phyloP scores from a whole-genome alignment of 2,329 filamentous ascomycete genomes.

The Sodiomyces alkalinus region DNA sequence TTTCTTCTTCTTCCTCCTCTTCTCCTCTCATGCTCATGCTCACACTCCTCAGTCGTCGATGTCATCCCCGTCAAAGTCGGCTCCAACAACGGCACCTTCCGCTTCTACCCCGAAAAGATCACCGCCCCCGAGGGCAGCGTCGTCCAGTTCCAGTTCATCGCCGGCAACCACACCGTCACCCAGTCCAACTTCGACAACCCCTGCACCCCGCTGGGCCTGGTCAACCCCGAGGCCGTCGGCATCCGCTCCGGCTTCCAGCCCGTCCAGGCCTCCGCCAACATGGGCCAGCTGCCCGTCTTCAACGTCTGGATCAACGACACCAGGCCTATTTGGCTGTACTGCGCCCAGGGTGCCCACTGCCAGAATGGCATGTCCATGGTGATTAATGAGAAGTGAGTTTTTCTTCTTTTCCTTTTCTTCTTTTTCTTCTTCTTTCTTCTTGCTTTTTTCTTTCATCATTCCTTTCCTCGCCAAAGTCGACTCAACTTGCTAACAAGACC shows the following conservation, averaged over 20 bases:
- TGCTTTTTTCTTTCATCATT: too few relatives aligned
- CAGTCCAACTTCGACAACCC: conserved; percentile 62
- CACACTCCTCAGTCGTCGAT: conserved; percentile 14
- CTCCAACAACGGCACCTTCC: conserved; percentile 35
- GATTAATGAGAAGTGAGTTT: conserved; percentile 55
- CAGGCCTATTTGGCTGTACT: conserved; percentile 67
- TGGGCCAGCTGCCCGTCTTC: conserved; percentile 47
- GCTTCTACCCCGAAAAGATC: conserved; percentile 52
- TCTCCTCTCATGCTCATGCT: conserved; percentile 1
- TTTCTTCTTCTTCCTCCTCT: too few relatives aligned
- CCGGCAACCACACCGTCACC: conserved; percentile 63
- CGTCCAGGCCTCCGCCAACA: conserved; percentile 34
- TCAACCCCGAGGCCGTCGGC: conserved; percentile 39
- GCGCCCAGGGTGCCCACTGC: conserved; percentile 60
- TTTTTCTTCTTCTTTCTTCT: too few relatives aligned
- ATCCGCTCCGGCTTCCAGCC: conserved; percentile 57
- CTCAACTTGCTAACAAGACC: conserved; percentile 3
- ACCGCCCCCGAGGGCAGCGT: conserved; percentile 45
- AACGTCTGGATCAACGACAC: conserved; percentile 54
- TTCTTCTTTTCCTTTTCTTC: neutral
- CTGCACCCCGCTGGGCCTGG: conserved; percentile 36
- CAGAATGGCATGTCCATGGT: conserved; percentile 62
- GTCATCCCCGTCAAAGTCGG: conserved; percentile 55
- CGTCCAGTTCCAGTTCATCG: conserved; percentile 52
- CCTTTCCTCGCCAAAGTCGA: too few relatives aligned